A percentile compares a stretch with the other conserved stretches of the same genome.
phyloP scores from a whole-genome alignment of 208 protist species.

The Wallacemonas sp. region DNA sequence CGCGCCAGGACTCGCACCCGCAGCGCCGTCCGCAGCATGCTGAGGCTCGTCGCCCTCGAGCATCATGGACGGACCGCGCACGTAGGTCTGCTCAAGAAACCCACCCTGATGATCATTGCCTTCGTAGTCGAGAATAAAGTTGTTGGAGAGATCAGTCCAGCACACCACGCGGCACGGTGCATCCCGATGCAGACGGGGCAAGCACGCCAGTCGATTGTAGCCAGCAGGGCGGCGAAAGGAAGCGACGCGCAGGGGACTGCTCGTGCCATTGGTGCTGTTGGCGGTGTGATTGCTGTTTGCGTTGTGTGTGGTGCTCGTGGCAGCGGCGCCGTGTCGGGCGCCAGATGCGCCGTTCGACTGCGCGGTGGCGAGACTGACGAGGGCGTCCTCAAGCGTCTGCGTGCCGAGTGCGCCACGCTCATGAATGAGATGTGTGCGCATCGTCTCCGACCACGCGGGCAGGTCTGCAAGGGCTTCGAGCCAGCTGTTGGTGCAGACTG shows the following conservation, averaged over 20 bases:
- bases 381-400: slow-evolving; percentile 9
- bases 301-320: neutral
- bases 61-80: slow-evolving; percentile 43
- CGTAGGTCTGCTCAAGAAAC: slow-evolving; percentile 31
- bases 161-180: slow-evolving; percentile 38
- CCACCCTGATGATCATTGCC: slow-evolving; percentile 11
- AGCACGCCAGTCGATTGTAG: neutral
- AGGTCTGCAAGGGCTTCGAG: neutral
- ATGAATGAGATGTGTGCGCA: neutral
- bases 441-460: neutral
- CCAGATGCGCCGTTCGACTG: neutral
- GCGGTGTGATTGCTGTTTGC: neutral
- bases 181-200: neutral
- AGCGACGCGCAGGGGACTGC: neutral
- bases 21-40: neutral
- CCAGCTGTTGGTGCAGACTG: neutral
- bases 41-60: slow-evolving; percentile 32
- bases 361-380: neutral
- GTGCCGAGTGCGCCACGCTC: slow-evolving; percentile 5
- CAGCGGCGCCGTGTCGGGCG: neutral
- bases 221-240: slow-evolving; percentile 7
- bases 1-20: neutral
- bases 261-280: neutral
- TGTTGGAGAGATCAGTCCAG: slow-evolving; percentile 84
- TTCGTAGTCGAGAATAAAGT: slow-evolving; percentile 67